Evolutionary conservation across 2,329 filamentous ascomycete genomes (phyloP).

Genomic region (Ramichloridium luteum): DNA sequence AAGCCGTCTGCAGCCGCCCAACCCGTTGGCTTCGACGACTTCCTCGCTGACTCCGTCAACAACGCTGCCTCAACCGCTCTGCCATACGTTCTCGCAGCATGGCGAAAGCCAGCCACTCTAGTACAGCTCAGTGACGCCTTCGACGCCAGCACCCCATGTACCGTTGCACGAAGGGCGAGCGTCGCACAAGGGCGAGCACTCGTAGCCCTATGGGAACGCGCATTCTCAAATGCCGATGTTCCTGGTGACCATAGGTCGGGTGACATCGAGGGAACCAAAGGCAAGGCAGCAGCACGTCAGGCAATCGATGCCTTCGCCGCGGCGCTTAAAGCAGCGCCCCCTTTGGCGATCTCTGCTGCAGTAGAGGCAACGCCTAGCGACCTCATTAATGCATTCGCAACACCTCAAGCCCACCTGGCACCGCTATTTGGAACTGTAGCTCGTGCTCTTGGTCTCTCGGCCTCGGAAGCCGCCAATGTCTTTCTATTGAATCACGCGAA

Average conservation of each 20-base stretch:
- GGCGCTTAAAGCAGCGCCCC: slow-evolving; percentile 11
- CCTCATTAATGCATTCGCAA: no score
- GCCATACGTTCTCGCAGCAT: slow-evolving; percentile 60
- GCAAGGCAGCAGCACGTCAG: slow-evolving; percentile 2
- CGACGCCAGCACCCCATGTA: slow-evolving; percentile 65
- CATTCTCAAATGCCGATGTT: slow-evolving; percentile 12
- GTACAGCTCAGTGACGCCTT: slow-evolving; percentile 57
- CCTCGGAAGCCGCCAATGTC: slow-evolving; percentile 56
- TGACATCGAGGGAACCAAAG: no score
- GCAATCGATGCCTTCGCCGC: slow-evolving; percentile 14
- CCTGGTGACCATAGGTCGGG: no score
- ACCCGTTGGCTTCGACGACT: slow-evolving; percentile 43
- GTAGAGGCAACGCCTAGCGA: no score
- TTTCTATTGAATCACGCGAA: slow-evolving; percentile 68
- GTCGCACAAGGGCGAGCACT: slow-evolving; percentile 65
- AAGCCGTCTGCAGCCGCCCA: slow-evolving; percentile 16
- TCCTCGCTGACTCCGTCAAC: slow-evolving; percentile 57
- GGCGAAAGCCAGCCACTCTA: slow-evolving; percentile 43
- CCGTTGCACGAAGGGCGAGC: slow-evolving; percentile 65
- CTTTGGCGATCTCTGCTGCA: no score
- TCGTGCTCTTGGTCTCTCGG: slow-evolving; percentile 46
- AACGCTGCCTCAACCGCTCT: slow-evolving; percentile 61
- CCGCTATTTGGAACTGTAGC: slow-evolving; percentile 60
- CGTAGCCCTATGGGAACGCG: slow-evolving; percentile 57
- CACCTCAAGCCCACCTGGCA: slow-evolving; percentile 56